Evolutionary conservation across 495 filamentous ascomycete genomes (phyloP), one percentile per base, ranked within the genome.

Genomic region (Extremus antarcticus): DNA sequence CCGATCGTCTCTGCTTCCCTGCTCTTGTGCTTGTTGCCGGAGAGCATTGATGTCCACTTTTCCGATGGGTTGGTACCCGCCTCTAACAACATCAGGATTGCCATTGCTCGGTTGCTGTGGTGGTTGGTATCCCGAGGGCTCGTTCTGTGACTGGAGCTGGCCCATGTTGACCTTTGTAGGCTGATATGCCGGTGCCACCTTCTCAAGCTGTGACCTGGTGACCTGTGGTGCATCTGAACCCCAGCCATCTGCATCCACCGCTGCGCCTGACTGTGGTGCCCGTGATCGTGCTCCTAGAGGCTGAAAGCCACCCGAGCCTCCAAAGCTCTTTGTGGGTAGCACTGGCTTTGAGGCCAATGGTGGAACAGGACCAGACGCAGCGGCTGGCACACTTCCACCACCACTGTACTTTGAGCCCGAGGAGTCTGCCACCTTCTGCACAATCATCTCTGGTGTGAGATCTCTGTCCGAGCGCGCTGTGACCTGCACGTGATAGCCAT

Each of bases 401-500:
- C 80, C 78, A 1, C 87, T 87, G 66, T 97, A 99, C 63, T 94
- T 99, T 39, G 94, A 81, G 25, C 92, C 94, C 35, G 94, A 97
- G 16, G 94, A 83, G 74, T 97, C 92, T 45, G 89, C 83, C n/a
- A 97, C 86, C 67, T 94, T 95, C 55, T 94, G 84, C 8, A 97
- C 72, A 50, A 99, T 97, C 29, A 76, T 76, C 61, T 94, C 88
- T 3, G 89, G 88, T 1, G 82, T 84, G 50, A 99, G 76, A 62
- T 99, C 90, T 43, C 78, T 74, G 52, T 96, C 88, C 51, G 90
- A 91, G 46, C 92, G 85, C 48, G 92, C 92, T 35, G 89, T 95
- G 50, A 99, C 82, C 71, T 97, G 94, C 41, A 99, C 89, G 68
- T 99, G 92, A 65, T 97, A 97, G 43, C 92, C 92, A 73, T 95